These are phyloP conservation scores for Sphenostylis stenocarpa DNA, from an alignment of 306 rosid species.

Conservation along the genomic window DNA sequence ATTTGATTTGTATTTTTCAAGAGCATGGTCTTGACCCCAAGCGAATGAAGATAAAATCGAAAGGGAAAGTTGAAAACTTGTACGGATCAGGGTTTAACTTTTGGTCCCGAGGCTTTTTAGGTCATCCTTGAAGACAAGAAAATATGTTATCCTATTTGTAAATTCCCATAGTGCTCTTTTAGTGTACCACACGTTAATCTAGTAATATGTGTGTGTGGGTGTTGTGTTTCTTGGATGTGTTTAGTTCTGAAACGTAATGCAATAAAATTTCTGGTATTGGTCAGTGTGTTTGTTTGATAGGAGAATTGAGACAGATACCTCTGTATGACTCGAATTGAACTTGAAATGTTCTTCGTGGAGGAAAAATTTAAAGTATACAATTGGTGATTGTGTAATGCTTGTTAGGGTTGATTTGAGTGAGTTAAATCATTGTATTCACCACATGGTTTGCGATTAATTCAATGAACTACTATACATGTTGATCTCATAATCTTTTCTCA, in stretches of 20 bases:
- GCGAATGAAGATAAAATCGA: constrained; percentile 7
- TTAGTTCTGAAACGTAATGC: constrained; percentile 16
- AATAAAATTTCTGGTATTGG: neutral
- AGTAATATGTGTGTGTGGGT: neutral
- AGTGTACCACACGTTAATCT: neutral
- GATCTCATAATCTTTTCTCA: too few relatives aligned
- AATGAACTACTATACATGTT: neutral
- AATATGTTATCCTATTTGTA: neutral
- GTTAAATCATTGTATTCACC: neutral
- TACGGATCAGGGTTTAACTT: neutral
- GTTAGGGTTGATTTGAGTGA: neutral
- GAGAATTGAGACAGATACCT: neutral
- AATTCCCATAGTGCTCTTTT: neutral
- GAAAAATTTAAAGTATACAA: neutral
- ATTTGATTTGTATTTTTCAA: neutral
- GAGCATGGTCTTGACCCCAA: constrained; percentile 38
- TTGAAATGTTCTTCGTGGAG: neutral
- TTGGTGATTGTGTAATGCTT: neutral
- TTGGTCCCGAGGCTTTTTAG: neutral
- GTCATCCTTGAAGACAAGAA: neutral
- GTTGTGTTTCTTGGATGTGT: neutral
- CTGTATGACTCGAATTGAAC: neutral
- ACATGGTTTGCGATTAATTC: neutral
- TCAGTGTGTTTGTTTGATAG: neutral
- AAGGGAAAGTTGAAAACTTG: neutral